A percentile compares a stretch with the other conserved stretches of the same genome.
phyloP scores from a whole-genome alignment of 106 monocot species.

The Apostasia shenzhenica region DNA sequence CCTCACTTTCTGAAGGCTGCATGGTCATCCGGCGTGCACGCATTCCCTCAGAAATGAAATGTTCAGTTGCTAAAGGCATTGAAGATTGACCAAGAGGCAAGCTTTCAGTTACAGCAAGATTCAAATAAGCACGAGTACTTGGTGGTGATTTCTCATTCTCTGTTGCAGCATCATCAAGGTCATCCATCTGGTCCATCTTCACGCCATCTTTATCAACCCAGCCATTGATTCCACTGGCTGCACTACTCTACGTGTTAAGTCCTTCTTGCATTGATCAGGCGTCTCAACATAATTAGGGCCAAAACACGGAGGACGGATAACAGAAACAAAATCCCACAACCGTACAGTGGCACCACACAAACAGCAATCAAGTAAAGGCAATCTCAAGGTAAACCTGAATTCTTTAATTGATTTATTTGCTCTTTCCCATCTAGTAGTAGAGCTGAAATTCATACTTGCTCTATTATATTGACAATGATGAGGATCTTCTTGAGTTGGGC shows the following conservation, averaged over 20 bases:
- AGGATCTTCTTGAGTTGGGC: slow-evolving; percentile 26
- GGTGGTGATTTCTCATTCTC: slow-evolving; percentile 59
- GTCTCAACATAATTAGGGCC: slow-evolving; percentile 34
- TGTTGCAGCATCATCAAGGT: slow-evolving; percentile 48
- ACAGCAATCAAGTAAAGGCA: slow-evolving; percentile 80
- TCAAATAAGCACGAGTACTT: slow-evolving; percentile 76
- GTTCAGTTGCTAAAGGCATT: slow-evolving; percentile 28
- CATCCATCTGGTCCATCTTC: slow-evolving; percentile 52
- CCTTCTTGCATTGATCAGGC: slow-evolving; percentile 49
- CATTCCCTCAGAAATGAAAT: slow-evolving; percentile 43
- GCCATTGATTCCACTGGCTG: slow-evolving; percentile 81
- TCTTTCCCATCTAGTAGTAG: slow-evolving; percentile 39
- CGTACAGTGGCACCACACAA: slow-evolving; percentile 84
- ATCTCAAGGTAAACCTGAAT: slow-evolving; percentile 36
- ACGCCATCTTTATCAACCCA: slow-evolving; percentile 48
- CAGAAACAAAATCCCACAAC: slow-evolving; percentile 64
- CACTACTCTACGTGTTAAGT: slow-evolving; percentile 72
- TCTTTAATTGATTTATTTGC: slow-evolving; percentile 39
- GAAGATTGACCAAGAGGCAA: slow-evolving; percentile 49
- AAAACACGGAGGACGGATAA: slow-evolving; percentile 58
- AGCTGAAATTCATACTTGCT: slow-evolving; percentile 33
- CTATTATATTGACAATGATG: slow-evolving; percentile 23
- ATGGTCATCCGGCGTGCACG: slow-evolving; percentile 81
- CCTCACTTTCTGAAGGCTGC: slow-evolving; percentile 92
- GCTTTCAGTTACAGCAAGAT: slow-evolving; percentile 74